These are phyloP conservation scores for Bruguiera gymnorhiza DNA, from an alignment of 345 rosid genomes.

Conservation along the genomic window DNA sequence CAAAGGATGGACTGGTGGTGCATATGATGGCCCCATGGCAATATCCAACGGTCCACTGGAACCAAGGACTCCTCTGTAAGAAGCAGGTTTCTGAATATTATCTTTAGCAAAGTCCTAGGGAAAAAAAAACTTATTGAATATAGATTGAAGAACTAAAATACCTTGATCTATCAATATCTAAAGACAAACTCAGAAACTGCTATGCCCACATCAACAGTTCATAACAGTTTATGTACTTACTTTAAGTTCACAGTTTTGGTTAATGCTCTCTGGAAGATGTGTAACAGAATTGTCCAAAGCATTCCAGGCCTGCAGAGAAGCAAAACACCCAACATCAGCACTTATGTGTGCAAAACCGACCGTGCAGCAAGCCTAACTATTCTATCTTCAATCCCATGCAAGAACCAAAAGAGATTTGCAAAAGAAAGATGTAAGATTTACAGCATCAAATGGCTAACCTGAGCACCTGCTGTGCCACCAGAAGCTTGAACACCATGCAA, in stretches of 20 bases:
- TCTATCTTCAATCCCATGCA: slow-evolving; percentile 18
- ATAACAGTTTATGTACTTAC: slow-evolving; percentile 32
- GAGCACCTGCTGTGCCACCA: slow-evolving; percentile 26
- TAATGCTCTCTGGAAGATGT: slow-evolving; percentile 35
- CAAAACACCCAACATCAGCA: slow-evolving; percentile 10
- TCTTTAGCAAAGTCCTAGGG: slow-evolving; percentile 35
- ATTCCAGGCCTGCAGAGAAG: slow-evolving; percentile 67
- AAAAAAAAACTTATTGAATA: slow-evolving; percentile 22
- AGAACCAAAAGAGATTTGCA: neutral
- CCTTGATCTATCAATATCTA: slow-evolving; percentile 7
- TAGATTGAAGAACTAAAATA: slow-evolving; percentile 11
- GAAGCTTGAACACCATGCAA: slow-evolving; percentile 32
- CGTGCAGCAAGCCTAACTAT: slow-evolving; percentile 16
- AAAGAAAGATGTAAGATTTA: neutral
- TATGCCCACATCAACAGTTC: slow-evolving; percentile 33
- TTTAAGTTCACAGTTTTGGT: slow-evolving; percentile 35
- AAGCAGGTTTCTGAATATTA: slow-evolving; percentile 29
- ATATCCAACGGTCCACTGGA: slow-evolving; percentile 28
- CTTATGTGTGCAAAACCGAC: neutral
- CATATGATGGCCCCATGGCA: slow-evolving; percentile 34
- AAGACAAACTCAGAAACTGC: slow-evolving; percentile 43
- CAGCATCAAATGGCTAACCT: slow-evolving; percentile 36
- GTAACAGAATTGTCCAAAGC: slow-evolving; percentile 53
- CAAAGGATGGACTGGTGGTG: slow-evolving; percentile 32
- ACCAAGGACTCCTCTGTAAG: slow-evolving; percentile 25